phyloP scores from a whole-genome alignment of 1,284 basidiomycete species.

The Cutaneotrichosporon sp. region DNA sequence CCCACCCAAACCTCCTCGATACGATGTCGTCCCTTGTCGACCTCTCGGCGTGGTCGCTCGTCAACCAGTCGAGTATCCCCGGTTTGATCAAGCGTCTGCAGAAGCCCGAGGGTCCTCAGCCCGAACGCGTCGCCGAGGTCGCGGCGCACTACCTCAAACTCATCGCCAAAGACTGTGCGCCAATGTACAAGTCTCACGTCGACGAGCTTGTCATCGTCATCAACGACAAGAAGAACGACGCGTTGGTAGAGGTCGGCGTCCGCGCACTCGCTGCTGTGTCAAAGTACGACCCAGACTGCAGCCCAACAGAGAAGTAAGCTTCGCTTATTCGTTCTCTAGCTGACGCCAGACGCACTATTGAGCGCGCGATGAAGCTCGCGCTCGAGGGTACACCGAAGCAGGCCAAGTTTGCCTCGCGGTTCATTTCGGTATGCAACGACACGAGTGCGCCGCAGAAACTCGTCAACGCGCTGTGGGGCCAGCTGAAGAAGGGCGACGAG shows the following conservation, averaged over 20 bases:
- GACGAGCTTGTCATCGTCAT: constrained; percentile 67
- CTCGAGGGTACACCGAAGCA: constrained; percentile 60
- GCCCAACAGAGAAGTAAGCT: constrained; percentile 64
- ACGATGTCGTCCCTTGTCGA: constrained; percentile 74
- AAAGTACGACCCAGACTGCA: constrained; percentile 56
- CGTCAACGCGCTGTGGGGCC: constrained; percentile 52
- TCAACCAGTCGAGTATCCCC: constrained; percentile 81
- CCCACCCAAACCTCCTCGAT: constrained; percentile 56
- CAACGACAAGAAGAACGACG: constrained; percentile 59
- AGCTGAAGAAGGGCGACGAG: constrained; percentile 55
- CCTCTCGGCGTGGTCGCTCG: constrained; percentile 62
- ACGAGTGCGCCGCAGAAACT: constrained; percentile 56
- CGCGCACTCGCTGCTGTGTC: constrained; percentile 68
- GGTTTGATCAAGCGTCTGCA: constrained; percentile 63
- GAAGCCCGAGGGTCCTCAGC: constrained; percentile 11
- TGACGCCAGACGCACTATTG: constrained; percentile 49
- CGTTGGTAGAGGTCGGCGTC: constrained; percentile 63
- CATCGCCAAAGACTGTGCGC: constrained; percentile 72
- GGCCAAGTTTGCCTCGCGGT: constrained; percentile 81
- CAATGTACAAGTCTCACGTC: constrained; percentile 67
- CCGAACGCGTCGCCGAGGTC: constrained; percentile 14
- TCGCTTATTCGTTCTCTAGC: background rate
- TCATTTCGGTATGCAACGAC: constrained; percentile 61
- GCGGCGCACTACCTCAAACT: constrained; percentile 49
- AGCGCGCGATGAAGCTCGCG: constrained; percentile 61